Base-by-base conservation (phyloP, 352 stramenopile species). In the Phytophthora macrochlamydospora region DNA sequence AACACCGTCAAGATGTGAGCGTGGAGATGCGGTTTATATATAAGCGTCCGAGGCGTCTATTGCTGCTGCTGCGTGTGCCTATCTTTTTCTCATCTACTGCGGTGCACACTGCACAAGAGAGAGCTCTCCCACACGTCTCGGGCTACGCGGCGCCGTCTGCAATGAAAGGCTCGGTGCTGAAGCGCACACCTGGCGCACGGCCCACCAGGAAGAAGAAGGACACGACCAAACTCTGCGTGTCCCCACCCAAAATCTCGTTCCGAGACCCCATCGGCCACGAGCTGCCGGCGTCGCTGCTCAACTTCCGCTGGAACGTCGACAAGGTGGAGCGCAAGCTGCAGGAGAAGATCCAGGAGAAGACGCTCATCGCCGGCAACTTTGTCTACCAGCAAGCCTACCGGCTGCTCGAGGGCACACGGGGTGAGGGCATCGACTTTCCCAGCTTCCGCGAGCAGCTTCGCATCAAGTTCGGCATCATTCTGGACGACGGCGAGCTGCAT, bases 341-440 rank as follows among this genome's bases (percentile, higher is more conserved):
- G 67, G 85, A 92, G 55, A 94, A 93, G 56, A 93, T 94, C 59
- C 84, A 91, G 55, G 86, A 94, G 72, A 90, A 91, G 64, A 94
- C 84, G 65, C 80, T 91, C 54, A 90, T 94, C 50, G 83, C 82
- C 0, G 86, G 86, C 51, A 94, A 94, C 35, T 94, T 93, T 56
- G 83, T 93, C 14, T 94, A 93, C 59, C 86, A 94, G 61, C 86
- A 94, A 60, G 86, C 86, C n/a, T 94, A 91, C 60, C 84, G 86
- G 4, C 68, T 94, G 33, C 77, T 94, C 11, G 86, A 93, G 63
- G 82, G 79, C 51, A 83, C 72, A 29, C 81, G 85, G n/a, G 84
- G 83, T 30, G 73, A 93, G 46, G 83, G 85, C 51, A 94, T 94
- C 59, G 84, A 93, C 69, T 91, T 92, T 44, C 67, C 60, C 5